Evolutionary conservation across 2,329 filamentous ascomycete genomes (phyloP).

Genomic region (Chrysoporthe puriensis): DNA sequence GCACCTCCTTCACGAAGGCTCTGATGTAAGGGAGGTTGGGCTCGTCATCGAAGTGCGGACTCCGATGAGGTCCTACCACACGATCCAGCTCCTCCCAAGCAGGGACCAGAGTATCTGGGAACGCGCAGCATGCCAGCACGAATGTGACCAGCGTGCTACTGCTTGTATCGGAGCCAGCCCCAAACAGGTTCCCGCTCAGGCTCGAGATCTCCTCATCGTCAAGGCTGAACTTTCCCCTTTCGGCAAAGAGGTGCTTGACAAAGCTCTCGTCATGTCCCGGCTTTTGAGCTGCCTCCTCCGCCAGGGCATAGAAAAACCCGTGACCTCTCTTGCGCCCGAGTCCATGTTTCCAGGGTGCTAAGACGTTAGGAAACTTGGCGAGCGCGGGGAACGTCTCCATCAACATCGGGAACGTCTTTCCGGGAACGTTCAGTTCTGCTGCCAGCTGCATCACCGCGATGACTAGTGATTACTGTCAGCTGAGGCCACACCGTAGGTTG

Average conservation of each 20-base stretch:
- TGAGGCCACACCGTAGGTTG: too few relatives aligned
- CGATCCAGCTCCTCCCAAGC: slow-evolving; percentile 58
- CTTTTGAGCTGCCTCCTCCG: slow-evolving; percentile 51
- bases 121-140: slow-evolving; percentile 53
- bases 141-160: slow-evolving; percentile 51
- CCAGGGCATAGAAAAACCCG: slow-evolving; percentile 56
- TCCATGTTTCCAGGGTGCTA: slow-evolving; percentile 55
- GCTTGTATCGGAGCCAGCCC: slow-evolving; percentile 54
- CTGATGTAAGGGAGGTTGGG: slow-evolving; percentile 55
- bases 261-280: slow-evolving; percentile 44
- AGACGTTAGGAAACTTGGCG: slow-evolving; percentile 50
- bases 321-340: slow-evolving; percentile 50
- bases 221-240: slow-evolving; percentile 51
- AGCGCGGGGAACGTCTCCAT: slow-evolving; percentile 59
- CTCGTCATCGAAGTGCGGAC: slow-evolving; percentile 53
- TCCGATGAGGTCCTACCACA: slow-evolving; percentile 51
- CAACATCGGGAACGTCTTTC: slow-evolving; percentile 59
- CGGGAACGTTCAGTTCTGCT: slow-evolving; percentile 57
- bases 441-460: slow-evolving; percentile 61
- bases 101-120: slow-evolving; percentile 48
- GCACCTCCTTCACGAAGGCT: slow-evolving; percentile 58
- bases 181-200: slow-evolving; percentile 53
- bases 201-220: slow-evolving; percentile 48
- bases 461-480: slow-evolving; percentile 36
- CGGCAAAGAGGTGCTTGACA: slow-evolving; percentile 51